Base-by-base conservation (phyloP, 768 basidiomycete genomes). In the Trichaptum fuscoviolaceum region DNA sequence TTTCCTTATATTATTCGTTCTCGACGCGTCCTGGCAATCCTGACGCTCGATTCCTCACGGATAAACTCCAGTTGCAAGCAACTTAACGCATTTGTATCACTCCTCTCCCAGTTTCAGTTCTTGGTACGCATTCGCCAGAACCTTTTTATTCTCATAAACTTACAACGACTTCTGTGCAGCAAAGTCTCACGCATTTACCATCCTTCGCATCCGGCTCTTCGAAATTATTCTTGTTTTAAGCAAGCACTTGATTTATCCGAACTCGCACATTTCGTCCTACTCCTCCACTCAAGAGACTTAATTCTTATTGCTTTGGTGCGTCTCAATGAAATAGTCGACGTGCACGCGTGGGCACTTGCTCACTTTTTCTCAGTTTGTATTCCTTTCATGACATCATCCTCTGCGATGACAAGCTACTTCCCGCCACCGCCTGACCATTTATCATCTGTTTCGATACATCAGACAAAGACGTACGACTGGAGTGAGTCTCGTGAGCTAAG, bases 351-450 rank as follows among this genome's bases (percentile, higher is more conserved):
- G 10, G 42, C 10, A 12, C 42, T 52, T 52, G 60, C 57, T 30
- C 25, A 59, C 60, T 60, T 24, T 65, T 27, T 35, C 73, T 83
- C 64, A 72, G 81, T 67, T 70, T 79, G 68, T 70, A 75, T 65
- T 62, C 77, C 63, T 69, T 78, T 64, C 73, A 73, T 69, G 81
- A 78, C 42, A 52, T 52, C 42, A 52, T 52, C 59, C 30, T 34
- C 59, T 25, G 23, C 59, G 24, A 34, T 61, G 30, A 25, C 59
- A 24, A 61, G 59, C 30, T 61, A 25, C 30, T 61, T 25, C 18
- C 24, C 59, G 24, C 30, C 59, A 12, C 59, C 59, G 23, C 30
- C 59, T 3, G 59, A 61, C 59, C 59, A 25, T 61, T 24, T 61
- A 34, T 61, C 59, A 61, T 61, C 59, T 12, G 59, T 24, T 34